Evolutionary conservation across 192 early-diverging fungal species (phyloP), one percentile per base, ranked within the genome.

Genomic region (Coemansia sp.): DNA sequence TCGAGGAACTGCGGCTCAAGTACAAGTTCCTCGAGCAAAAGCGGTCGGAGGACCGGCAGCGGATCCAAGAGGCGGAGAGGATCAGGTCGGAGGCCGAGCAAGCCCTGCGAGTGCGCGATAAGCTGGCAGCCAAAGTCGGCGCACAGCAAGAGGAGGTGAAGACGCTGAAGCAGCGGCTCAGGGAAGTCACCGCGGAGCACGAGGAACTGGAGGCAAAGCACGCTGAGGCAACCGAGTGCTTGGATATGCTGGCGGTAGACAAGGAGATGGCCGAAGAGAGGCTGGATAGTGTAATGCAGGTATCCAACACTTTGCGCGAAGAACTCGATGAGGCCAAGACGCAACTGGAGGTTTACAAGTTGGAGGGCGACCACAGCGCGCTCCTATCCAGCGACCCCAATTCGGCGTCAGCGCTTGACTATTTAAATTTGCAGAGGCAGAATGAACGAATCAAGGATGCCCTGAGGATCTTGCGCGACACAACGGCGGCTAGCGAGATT

Each of bases 251-350:
- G 62, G 84, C 93, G 5, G 70, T 98, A 14, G 96, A 98, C 84
- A 92, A 92, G 73, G 95, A 98, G 76, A 88, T 95, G 86, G 95
- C 93, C 0, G 95, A 96, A 66, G 95, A 96, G 70, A 86, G 85
- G 43, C 88, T 89, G 23, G 95, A 96, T 44, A 81, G 86, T 17
- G 62, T 95, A 59, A 86, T 89, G 65, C 89, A 89, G 30, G 94
- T 96, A 69, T 81, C 90, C 0, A 80, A 81, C 38, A 62, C 85
- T 21, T 72, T 95, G 21, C 91, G 92, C 63, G 94, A 95, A 62
- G 91, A 92, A 64, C 77, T 94, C 7, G 93, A 91, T 47, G 95
- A 94, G 69, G 84, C 93, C 59, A 78, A 74, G 33, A 85, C 91
- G 19, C 89, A 90, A 66, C 62, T 95, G 35, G 88, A 91, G 52